Conservation (phyloP, 2,329 filamentous ascomycete genomes). For the Sphaerulina musiva region DNA sequence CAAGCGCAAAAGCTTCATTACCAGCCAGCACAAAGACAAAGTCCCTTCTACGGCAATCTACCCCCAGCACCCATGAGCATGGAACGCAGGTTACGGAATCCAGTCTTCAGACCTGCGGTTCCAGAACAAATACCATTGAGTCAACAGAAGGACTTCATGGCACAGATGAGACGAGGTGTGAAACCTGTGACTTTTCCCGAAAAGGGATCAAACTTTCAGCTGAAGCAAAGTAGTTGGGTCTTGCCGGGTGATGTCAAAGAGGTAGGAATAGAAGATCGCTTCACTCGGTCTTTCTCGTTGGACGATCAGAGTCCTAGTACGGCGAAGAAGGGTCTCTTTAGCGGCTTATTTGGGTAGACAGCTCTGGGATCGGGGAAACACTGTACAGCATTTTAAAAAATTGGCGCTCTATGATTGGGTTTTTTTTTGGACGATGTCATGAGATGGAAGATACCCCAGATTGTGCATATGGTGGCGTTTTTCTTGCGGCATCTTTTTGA, state of each 20-base stretch:
- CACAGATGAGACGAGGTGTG: slow-evolving; percentile 31
- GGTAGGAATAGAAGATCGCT: slow-evolving; percentile 22
- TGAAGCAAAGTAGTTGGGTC: slow-evolving; percentile 19
- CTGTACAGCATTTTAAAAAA: not conserved
- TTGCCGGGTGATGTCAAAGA: slow-evolving; percentile 19
- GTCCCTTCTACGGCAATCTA: slow-evolving; percentile 63
- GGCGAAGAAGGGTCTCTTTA: slow-evolving; percentile 8
- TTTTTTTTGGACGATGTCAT: not conserved
- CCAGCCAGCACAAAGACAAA: slow-evolving; percentile 35
- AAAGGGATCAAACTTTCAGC: slow-evolving; percentile 18
- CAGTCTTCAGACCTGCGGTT: slow-evolving; percentile 28
- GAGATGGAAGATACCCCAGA: not conserved
- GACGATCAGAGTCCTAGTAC: slow-evolving; percentile 7
- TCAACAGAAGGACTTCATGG: slow-evolving; percentile 49
- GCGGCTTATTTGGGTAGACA: slow-evolving; percentile 1
- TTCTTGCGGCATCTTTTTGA: too few species aligned
- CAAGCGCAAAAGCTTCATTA: slow-evolving; percentile 20
- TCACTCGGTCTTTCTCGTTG: slow-evolving; percentile 16
- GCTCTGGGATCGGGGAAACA: not conserved
- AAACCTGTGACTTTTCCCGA: slow-evolving; percentile 20
- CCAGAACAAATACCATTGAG: slow-evolving; percentile 38
- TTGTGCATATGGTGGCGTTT: not conserved
- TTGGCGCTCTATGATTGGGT: not conserved
- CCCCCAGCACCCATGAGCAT: slow-evolving; percentile 63
- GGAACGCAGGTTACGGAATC: slow-evolving; percentile 56